Conservation (phyloP, 257 asterid species). For the Capsicum baccatum region DNA sequence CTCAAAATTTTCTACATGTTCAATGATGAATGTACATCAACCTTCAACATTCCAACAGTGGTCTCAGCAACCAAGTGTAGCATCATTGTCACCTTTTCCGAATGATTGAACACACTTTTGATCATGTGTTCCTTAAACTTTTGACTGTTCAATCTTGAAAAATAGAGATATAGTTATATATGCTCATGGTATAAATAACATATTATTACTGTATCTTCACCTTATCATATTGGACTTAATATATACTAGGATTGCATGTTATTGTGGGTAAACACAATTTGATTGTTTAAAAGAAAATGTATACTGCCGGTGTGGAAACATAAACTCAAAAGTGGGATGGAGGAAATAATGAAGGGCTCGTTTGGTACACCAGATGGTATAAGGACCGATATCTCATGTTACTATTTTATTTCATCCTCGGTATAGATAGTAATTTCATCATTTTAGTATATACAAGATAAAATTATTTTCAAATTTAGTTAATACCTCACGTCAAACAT, state of each 20-base stretch:
- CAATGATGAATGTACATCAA: constrained; percentile 10
- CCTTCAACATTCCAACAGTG: neutral
- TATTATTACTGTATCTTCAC: neutral
- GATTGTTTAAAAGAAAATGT: neutral
- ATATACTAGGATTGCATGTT: no score
- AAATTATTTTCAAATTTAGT: no score
- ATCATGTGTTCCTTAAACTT: constrained; percentile 14
- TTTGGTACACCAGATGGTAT: no score
- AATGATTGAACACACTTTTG: constrained; percentile 16
- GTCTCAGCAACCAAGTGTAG: constrained; percentile 1
- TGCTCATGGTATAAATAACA: neutral
- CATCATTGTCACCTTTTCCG: constrained; percentile 29
- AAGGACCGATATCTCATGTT: no score
- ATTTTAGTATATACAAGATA: no score
- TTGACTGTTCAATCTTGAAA: neutral
- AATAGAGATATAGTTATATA: neutral
- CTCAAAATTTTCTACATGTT: neutral
- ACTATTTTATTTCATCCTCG: no score
- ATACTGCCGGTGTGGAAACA: neutral
- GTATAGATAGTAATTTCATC: no score
- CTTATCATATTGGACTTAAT: neutral
- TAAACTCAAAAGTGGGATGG: neutral
- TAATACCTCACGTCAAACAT: no score
- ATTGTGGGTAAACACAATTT: neutral
- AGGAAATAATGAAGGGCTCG: neutral